Evolutionary conservation across 805 yeast species (phyloP).

Genomic region (Sugiyamaella lignohabitans): DNA sequence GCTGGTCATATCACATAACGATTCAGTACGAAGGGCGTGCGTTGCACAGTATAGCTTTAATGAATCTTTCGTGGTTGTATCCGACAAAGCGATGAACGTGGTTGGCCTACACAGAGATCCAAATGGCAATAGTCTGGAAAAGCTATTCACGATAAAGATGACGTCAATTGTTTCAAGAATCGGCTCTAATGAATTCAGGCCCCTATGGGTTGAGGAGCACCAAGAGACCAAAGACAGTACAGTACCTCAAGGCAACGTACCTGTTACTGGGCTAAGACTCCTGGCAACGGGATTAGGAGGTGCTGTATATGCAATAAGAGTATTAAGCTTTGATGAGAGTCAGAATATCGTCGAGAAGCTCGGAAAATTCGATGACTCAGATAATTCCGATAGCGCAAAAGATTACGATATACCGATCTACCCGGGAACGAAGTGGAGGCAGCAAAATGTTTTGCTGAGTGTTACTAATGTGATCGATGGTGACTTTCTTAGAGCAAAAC

Average conservation of each 20-base stretch:
- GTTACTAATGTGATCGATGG: slow-evolving; percentile 7
- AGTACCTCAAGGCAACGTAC: not conserved
- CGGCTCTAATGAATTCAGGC: not conserved
- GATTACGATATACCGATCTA: slow-evolving; percentile 1
- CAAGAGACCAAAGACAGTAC: not conserved
- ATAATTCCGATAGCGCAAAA: not conserved
- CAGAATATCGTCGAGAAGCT: slow-evolving; percentile 2
- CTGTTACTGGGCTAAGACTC: not conserved
- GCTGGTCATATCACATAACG: not conserved
- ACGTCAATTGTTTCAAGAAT: not conserved
- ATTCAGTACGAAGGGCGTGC: not conserved
- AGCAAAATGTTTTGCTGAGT: not conserved
- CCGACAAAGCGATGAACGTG: not conserved
- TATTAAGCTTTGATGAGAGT: not conserved
- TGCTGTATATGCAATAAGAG: slow-evolving; percentile 2
- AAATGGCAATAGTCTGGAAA: not conserved
- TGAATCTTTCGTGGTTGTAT: not conserved
- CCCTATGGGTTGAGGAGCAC: not conserved
- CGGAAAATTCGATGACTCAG: not conserved
- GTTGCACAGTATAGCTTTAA: not conserved
- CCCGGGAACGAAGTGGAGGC: slow-evolving; percentile 8
- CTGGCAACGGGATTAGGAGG: slow-evolving; percentile 8
- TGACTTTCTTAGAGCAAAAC: slow-evolving; percentile 1
- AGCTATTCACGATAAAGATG: not conserved
- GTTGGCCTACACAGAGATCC: not conserved